Evolutionary conservation across 2,329 filamentous ascomycete genomes (phyloP).

Genomic region (Colletotrichum sp.): DNA sequence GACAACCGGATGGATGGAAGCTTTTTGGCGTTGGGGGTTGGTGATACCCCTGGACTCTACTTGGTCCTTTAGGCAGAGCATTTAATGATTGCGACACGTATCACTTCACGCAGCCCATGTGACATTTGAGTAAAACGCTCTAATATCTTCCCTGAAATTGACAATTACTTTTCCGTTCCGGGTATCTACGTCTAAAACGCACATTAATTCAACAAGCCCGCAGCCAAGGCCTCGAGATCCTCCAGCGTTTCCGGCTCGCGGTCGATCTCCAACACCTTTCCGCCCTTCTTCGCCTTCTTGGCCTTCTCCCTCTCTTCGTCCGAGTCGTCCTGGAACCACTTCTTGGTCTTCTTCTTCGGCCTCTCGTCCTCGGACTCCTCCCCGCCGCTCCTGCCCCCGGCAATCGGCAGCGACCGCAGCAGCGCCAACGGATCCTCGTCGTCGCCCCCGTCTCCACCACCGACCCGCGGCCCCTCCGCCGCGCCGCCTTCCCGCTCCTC

Average conservation of each 20-base stretch:
- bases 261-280: constrained; percentile 64
- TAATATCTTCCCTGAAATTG: background rate
- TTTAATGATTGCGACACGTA: background rate
- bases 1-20: background rate
- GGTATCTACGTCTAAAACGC: constrained; percentile 31
- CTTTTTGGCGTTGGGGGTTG: constrained; percentile 19
- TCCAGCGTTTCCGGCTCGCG: constrained; percentile 80
- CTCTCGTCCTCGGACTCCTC: constrained; percentile 30
- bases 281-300: constrained; percentile 48
- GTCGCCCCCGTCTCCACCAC: constrained; percentile 39
- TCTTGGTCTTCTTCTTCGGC: constrained; percentile 70
- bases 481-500: constrained; percentile 49
- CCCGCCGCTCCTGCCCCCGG: constrained; percentile 40
- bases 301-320: constrained; percentile 42
- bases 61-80: background rate
- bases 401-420: constrained; percentile 61
- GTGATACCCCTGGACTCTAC: constrained; percentile 19
- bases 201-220: constrained; percentile 61
- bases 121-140: background rate
- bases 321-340: constrained; percentile 78
- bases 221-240: constrained; percentile 78
- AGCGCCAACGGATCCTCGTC: constrained; percentile 62
- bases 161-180: constrained; percentile 15
- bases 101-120: background rate
- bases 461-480: constrained; percentile 22